phyloP scores from a whole-genome alignment of 352 stramenopile species.

The Salisapilia sapeloensis region DNA sequence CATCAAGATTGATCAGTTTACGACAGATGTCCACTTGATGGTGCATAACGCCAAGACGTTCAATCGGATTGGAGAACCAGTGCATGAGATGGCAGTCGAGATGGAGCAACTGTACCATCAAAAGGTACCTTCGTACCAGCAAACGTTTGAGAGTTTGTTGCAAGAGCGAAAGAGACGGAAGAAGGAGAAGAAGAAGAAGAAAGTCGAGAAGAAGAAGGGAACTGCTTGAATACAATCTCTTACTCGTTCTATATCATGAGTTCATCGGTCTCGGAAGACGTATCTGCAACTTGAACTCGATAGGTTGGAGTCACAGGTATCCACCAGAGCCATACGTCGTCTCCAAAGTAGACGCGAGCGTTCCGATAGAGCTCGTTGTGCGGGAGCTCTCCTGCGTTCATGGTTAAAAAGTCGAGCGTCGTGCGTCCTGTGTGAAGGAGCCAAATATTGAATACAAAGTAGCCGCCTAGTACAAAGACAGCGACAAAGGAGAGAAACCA shows the following conservation, averaged over 20 bases:
- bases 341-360: constrained; percentile 48
- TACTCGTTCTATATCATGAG: constrained; percentile 1
- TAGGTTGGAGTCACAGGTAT: constrained; percentile 23
- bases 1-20: constrained; percentile 58
- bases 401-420: constrained; percentile 56
- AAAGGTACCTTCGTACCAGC: constrained; percentile 41
- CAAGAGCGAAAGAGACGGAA: constrained; percentile 77
- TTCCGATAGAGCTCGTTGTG: constrained; percentile 25
- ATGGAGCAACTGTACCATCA: constrained; percentile 57
- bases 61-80: constrained; percentile 61
- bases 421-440: constrained; percentile 41
- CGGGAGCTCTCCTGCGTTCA: constrained; percentile 26
- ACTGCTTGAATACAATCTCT: constrained; percentile 1
- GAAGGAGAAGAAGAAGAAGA: constrained; percentile 83
- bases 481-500: constrained; percentile 34
- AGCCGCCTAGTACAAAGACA: constrained; percentile 36
- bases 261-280: not conserved
- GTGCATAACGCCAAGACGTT: constrained; percentile 74
- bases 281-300: not conserved
- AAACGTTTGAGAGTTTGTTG: constrained; percentile 62
- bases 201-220: constrained; percentile 82
- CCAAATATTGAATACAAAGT: constrained; percentile 65
- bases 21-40: constrained; percentile 59
- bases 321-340: constrained; percentile 27
- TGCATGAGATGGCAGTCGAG: constrained; percentile 73